Evolutionary conservation across 2,329 filamentous ascomycete genomes (phyloP).

Genomic region (Monilinia laxa): DNA sequence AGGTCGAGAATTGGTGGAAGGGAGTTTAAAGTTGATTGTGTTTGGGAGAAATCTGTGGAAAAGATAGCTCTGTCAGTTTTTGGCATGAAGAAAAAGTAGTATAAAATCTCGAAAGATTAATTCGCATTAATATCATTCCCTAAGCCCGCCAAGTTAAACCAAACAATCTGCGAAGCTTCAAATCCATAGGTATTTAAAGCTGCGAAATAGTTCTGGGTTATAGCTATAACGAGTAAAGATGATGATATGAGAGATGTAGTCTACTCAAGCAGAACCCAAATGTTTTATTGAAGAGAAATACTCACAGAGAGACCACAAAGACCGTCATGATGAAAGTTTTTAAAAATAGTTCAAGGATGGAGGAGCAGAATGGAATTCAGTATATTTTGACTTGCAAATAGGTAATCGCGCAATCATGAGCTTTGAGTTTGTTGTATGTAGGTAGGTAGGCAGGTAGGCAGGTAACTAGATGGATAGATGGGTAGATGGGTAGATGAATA

Average conservation of each 20-base stretch:
- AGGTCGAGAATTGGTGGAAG: conserved; percentile 47
- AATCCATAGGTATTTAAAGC: neutral
- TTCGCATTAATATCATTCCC: neutral
- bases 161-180: neutral
- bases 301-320: conserved; percentile 60
- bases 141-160: neutral
- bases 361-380: conserved; percentile 10
- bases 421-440: neutral
- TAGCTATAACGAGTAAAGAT: neutral
- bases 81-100: conserved; percentile 10
- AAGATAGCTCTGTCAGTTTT: neutral
- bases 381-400: neutral
- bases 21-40: conserved; percentile 81
- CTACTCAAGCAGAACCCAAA: too few species aligned
- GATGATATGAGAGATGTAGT: neutral
- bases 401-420: conserved; percentile 22
- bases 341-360: conserved; percentile 15
- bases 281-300: too few species aligned
- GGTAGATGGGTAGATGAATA: too few species aligned
- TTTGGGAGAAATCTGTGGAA: conserved; percentile 83
- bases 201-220: neutral
- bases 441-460: too few species aligned
- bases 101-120: too few species aligned
- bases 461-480: too few species aligned
- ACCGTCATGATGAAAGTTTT: conserved; percentile 51